phyloP scores from a whole-genome alignment of 2,329 filamentous ascomycete genomes.

The Aschersonia sp. region DNA sequence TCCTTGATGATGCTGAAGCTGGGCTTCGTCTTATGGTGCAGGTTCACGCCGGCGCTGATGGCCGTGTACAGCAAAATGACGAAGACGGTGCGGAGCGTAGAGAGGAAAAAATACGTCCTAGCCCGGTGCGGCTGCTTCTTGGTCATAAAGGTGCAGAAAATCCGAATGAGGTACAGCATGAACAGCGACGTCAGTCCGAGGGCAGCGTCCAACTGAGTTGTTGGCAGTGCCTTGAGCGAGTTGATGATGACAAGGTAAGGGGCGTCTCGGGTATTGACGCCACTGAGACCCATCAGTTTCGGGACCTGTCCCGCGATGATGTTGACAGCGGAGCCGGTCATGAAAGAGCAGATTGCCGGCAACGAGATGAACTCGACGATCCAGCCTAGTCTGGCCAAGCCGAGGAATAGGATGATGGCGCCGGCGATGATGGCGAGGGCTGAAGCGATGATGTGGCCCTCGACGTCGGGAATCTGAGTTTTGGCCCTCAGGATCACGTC shows the following conservation, averaged over 20 bases:
- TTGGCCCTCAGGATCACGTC: conserved; percentile 28
- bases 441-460: conserved; percentile 29
- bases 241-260: conserved; percentile 37
- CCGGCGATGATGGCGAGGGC: conserved; percentile 33
- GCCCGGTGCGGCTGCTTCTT: conserved; percentile 49
- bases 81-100: conserved; percentile 65
- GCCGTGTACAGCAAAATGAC: conserved; percentile 69
- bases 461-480: conserved; percentile 21
- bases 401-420: conserved; percentile 31
- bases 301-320: conserved; percentile 35
- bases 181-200: conserved; percentile 56
- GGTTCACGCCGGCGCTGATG: conserved; percentile 59
- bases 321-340: conserved; percentile 37
- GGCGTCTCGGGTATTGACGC: conserved; percentile 32
- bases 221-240: conserved; percentile 29
- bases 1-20: conserved; percentile 49
- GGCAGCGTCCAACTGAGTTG: conserved; percentile 52
- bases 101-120: conserved; percentile 66
- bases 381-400: conserved; percentile 36
- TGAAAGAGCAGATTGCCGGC: conserved; percentile 37
- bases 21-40: conserved; percentile 39
- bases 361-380: conserved; percentile 40
- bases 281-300: conserved; percentile 34
- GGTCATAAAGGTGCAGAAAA: conserved; percentile 46
- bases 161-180: conserved; percentile 55